Conservation (phyloP, 2,329 filamentous ascomycete genomes). For the Alternaria panax region DNA sequence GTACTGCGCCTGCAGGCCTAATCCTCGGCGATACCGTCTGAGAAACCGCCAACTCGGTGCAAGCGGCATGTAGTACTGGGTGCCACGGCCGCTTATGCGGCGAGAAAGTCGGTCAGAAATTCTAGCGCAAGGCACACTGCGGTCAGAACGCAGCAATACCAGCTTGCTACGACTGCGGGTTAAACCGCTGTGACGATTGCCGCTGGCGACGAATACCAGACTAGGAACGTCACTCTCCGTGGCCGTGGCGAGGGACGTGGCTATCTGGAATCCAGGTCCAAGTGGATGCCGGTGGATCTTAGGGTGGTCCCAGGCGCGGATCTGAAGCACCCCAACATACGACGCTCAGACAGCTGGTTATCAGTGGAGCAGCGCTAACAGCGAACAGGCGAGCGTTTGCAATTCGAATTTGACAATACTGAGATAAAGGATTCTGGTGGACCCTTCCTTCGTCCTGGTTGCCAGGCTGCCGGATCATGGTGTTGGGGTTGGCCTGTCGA, state of each 20-base stretch:
- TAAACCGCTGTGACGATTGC: not conserved
- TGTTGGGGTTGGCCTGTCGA: not conserved
- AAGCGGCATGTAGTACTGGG: slow-evolving; percentile 4
- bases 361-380: slow-evolving; percentile 26
- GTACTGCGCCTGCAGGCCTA: not conserved
- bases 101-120: slow-evolving; percentile 4
- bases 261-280: slow-evolving; percentile 4
- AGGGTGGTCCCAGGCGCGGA: slow-evolving; percentile 10
- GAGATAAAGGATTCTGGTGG: slow-evolving; percentile 14
- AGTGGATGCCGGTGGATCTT: slow-evolving; percentile 11
- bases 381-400: slow-evolving; percentile 7
- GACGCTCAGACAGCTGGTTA: slow-evolving; percentile 21
- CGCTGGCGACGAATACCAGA: not conserved
- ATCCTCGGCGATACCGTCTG: slow-evolving; percentile 1
- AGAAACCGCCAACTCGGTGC: slow-evolving; percentile 9
- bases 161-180: not conserved
- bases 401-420: slow-evolving; percentile 13
- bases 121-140: slow-evolving; percentile 11
- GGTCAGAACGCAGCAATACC: not conserved
- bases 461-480: slow-evolving; percentile 9
- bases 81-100: slow-evolving; percentile 8
- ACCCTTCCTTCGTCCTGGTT: slow-evolving; percentile 4
- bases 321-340: slow-evolving; percentile 18
- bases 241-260: not conserved
- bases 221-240: slow-evolving; percentile 3